phyloP scores from a whole-genome alignment of 805 yeast genomes.

The Pichia manshurica region DNA sequence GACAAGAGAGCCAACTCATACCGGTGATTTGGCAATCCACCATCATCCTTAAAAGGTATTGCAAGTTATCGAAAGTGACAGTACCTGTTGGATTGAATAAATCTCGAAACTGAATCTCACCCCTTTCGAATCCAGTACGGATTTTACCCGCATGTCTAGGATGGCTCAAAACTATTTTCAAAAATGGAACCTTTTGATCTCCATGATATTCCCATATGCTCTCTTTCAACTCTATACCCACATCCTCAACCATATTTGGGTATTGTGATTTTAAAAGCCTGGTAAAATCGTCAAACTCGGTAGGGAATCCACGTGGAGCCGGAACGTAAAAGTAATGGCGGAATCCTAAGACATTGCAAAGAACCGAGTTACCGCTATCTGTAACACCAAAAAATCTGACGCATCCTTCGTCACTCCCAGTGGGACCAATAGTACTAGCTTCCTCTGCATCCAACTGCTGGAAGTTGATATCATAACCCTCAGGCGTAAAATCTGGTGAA shows the following conservation, averaged over 20 bases:
- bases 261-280: constrained; percentile 43
- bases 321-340: constrained; percentile 88
- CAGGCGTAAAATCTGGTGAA: constrained; percentile 44
- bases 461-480: constrained; percentile 52
- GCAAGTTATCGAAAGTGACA: constrained; percentile 85
- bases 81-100: constrained; percentile 54
- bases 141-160: constrained; percentile 62
- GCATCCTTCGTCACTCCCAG: constrained; percentile 45
- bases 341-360: constrained; percentile 87
- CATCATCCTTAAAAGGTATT: constrained; percentile 80
- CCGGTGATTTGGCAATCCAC: constrained; percentile 89
- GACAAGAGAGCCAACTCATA: constrained; percentile 95
- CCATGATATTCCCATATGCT: constrained; percentile 93
- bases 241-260: constrained; percentile 48
- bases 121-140: constrained; percentile 78
- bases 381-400: constrained; percentile 94
- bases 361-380: constrained; percentile 75
- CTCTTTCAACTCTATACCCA: constrained; percentile 68
- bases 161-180: constrained; percentile 64
- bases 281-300: constrained; percentile 44
- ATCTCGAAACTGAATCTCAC: constrained; percentile 61
- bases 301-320: constrained; percentile 72
- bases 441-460: constrained; percentile 97
- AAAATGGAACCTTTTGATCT: constrained; percentile 68
- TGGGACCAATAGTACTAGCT: constrained; percentile 33